Conservation (phyloP, 2,329 filamentous ascomycete species). For the Scorias spongiosa region DNA sequence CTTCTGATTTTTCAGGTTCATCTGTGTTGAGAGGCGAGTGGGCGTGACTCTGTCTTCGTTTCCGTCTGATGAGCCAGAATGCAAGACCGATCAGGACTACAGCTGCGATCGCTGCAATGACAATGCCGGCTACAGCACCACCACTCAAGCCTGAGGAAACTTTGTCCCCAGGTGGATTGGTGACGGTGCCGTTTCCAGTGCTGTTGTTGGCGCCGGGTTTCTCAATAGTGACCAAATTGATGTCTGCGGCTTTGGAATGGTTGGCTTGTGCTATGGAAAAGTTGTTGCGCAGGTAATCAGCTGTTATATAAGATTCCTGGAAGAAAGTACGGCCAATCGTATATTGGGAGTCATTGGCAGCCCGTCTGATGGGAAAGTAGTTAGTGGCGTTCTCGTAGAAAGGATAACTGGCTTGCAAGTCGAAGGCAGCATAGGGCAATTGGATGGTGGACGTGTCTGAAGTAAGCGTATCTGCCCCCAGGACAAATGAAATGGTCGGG, state of each 20-base stretch:
- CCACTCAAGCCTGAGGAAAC: neutral
- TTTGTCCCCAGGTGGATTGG: neutral
- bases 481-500: slow-evolving; percentile 25
- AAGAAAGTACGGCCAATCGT: slow-evolving; percentile 25
- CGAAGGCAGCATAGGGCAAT: slow-evolving; percentile 25
- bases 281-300: slow-evolving; percentile 20
- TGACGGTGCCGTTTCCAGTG: neutral
- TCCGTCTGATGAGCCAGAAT: neutral
- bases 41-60: neutral
- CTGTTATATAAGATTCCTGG: slow-evolving; percentile 26
- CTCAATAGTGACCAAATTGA: neutral
- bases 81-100: neutral
- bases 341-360: slow-evolving; percentile 23
- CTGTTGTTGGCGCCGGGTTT: neutral
- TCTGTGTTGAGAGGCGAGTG: neutral
- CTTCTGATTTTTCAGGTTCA: neutral
- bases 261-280: slow-evolving; percentile 6
- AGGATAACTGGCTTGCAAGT: slow-evolving; percentile 14
- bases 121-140: neutral
- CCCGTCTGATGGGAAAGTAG: slow-evolving; percentile 26
- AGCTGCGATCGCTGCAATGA: neutral
- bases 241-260: neutral
- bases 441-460: slow-evolving; percentile 13
- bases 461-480: neutral
- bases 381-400: slow-evolving; percentile 11